Evolutionary conservation across 371 early-diverging fungal genomes (phyloP).

Genomic region (Mucor racemosus): DNA sequence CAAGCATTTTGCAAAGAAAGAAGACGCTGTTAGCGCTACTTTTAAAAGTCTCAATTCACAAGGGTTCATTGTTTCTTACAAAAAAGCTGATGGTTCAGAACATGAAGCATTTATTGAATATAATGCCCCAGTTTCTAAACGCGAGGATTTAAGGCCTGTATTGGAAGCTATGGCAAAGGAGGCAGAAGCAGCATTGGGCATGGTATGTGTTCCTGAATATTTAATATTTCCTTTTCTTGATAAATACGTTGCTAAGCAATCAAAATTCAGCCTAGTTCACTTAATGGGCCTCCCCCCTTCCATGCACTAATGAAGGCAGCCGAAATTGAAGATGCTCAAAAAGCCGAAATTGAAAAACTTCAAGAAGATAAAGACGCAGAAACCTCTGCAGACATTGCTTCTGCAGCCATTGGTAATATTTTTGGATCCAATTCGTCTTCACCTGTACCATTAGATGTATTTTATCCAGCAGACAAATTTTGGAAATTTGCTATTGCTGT

Average conservation of each 20-base stretch:
- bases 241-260: background rate
- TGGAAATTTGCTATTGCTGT: conserved; percentile 18
- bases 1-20: conserved; percentile 38
- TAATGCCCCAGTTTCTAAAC: conserved; percentile 38
- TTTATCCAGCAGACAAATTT: conserved; percentile 26
- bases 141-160: conserved; percentile 48
- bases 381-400: conserved; percentile 17
- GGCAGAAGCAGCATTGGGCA: conserved; percentile 49
- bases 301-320: conserved; percentile 46
- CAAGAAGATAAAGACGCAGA: conserved; percentile 21
- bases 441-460: conserved; percentile 31
- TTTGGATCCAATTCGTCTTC: background rate
- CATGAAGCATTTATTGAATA: conserved; percentile 40
- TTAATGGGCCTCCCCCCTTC: conserved; percentile 45
- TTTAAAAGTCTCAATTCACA: conserved; percentile 43
- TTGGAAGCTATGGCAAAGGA: conserved; percentile 56
- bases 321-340: conserved; percentile 35
- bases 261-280: conserved; percentile 44
- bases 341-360: conserved; percentile 30
- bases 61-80: conserved; percentile 41
- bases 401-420: conserved; percentile 8
- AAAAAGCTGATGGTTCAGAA: conserved; percentile 22
- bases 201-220: conserved; percentile 24
- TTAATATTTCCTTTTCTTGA: background rate
- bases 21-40: conserved; percentile 41